Evolutionary conservation across 2,329 filamentous ascomycete species (phyloP), one percentile per base, ranked within the genome.

Genomic region (Diaporthe sp.): DNA sequence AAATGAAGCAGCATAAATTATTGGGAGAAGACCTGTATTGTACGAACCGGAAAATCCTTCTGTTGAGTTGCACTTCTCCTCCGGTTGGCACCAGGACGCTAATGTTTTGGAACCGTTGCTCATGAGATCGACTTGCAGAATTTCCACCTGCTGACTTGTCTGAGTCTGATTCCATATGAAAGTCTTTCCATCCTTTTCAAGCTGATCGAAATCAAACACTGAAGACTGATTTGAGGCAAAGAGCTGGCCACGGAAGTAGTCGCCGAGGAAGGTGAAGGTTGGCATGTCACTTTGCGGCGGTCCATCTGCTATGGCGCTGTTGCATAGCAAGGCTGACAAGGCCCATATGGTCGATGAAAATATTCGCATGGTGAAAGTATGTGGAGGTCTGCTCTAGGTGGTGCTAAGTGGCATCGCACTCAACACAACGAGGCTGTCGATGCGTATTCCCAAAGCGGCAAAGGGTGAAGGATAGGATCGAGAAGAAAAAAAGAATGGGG

Each of bases 331-430:
- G 57, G 9, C 58, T 7, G 17, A 15, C 6, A 64, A 7, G 50
- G 50, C 28, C 57, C 66, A 64, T 50, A 17, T 9, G 9, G 9
- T 25, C 8, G 45, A 15, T 15, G 30, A 35, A 22, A 19, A 19
- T 60, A 60, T 70, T 8, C 72, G 64, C 72, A 73, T 73, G 54
- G 52, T 45, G n/a, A 30, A 33, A 25, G 2, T n/a, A 10, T 35
- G 5, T 25, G 9, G 35, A 1, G 10, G 13, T 68, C 19, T 17
- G 35, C 25, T 22, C n/a, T 55, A 70, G 17, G 45, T 73, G 45
- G 35, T 60, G 45, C 54, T 22, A 17, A 42, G 47, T 4, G 45
- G 54, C 72, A 60, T 73, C 12, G 33, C 61, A 61, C 55, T n/a
- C 33, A 42, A 60, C 42, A 17, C 35, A 47, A 60, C 1, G 30